Conservation (phyloP, 371 early-diverging fungal genomes). For the Mucor racemosus region DNA sequence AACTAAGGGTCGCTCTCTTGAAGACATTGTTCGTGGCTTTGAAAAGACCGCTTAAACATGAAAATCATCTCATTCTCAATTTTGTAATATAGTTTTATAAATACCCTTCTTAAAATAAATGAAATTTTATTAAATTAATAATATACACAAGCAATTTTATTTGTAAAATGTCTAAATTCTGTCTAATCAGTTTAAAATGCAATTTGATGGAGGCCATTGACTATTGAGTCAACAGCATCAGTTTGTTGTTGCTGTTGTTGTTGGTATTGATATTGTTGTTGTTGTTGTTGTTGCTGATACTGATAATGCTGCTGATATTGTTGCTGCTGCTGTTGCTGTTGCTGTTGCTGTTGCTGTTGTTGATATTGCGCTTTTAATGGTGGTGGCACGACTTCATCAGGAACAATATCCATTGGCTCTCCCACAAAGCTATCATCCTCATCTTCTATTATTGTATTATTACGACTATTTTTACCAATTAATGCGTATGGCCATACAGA, state of each 20-base stretch:
- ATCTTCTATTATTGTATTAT: not conserved
- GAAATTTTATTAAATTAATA: not conserved
- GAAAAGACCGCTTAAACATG: not conserved
- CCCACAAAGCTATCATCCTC: not conserved
- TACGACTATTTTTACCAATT: not conserved
- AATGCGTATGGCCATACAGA: not conserved
- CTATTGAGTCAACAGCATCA: not conserved
- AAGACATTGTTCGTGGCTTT: conserved; percentile 47
- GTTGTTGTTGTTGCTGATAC: not conserved
- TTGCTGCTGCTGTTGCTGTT: not conserved
- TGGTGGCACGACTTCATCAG: not conserved
- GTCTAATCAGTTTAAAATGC: not conserved
- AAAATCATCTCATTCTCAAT: not conserved
- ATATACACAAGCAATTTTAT: not conserved
- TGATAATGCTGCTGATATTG: not conserved
- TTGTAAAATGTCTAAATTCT: not conserved
- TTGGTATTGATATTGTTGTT: not conserved
- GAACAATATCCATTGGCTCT: not conserved
- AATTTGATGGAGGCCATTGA: not conserved
- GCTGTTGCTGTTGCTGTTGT: not conserved
- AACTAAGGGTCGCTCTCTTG: conserved; percentile 70
- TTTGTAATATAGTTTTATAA: not conserved
- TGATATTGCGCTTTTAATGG: not conserved
- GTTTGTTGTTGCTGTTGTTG: not conserved
- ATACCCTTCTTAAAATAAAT: not conserved